Percentiles rank a stretch among this genome's conserved stretches.
These are phyloP conservation scores for Pezicula radicicola DNA, from an alignment of 2,329 filamentous ascomycete species.

Conservation along the genomic window DNA sequence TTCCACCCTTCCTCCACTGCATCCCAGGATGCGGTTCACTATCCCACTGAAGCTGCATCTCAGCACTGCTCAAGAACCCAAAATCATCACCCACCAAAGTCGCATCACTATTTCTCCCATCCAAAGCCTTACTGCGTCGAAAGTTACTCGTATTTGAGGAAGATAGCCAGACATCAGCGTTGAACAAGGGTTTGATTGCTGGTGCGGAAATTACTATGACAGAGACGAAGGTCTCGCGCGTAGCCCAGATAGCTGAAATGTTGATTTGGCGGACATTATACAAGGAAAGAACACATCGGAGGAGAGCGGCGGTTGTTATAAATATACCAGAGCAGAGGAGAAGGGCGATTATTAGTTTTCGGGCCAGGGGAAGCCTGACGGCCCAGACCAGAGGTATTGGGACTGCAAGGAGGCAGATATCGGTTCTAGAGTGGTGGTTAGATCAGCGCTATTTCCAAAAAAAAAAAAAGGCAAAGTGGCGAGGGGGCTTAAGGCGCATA, in stretches of 20 bases:
- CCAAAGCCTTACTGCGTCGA: too few species aligned
- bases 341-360: conserved; percentile 36
- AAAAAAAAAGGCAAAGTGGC: too few species aligned
- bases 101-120: too few species aligned
- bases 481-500: neutral
- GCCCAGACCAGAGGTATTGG: conserved; percentile 38
- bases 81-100: too few species aligned
- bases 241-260: conserved; percentile 36
- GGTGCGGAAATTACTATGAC: conserved; percentile 41
- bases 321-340: conserved; percentile 42
- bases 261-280: conserved; percentile 34
- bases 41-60: too few species aligned
- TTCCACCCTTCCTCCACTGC: too few species aligned
- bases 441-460: conserved; percentile 21
- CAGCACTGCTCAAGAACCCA: too few species aligned
- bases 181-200: conserved; percentile 38
- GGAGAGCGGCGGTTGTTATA: conserved; percentile 37
- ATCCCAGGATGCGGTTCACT: too few species aligned
- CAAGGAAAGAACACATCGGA: conserved; percentile 38
- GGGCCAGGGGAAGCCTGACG: conserved; percentile 20
- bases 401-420: conserved; percentile 35
- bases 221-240: conserved; percentile 41
- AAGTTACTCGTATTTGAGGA: conserved; percentile 8
- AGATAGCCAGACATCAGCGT: conserved; percentile 28
- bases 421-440: conserved; percentile 23